Percentiles rank a stretch among this genome's conserved stretches.
Evolutionary conservation across 148 eudicot species (phyloP).

Genomic region (Dysphania ambrosioides): DNA sequence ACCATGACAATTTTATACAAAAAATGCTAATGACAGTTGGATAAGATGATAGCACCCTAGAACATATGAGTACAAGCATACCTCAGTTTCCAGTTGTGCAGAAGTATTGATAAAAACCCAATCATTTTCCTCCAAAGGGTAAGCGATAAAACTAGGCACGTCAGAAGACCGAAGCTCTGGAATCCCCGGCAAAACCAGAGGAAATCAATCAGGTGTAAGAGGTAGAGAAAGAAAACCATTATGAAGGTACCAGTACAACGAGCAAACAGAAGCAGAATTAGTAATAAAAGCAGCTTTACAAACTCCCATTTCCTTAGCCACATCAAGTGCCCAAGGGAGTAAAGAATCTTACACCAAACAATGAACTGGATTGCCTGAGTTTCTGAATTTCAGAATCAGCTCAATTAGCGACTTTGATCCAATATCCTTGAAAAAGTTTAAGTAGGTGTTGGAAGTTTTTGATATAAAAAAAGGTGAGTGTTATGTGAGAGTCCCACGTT

Average conservation of each 20-base stretch:
- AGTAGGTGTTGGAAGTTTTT: too few relatives aligned
- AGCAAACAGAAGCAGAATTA: conserved; percentile 39
- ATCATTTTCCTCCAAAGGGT: conserved; percentile 17
- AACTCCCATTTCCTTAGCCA: conserved; percentile 36
- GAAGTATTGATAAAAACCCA: conserved; percentile 27
- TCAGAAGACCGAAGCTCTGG: conserved; percentile 27
- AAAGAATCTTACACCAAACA: conserved; percentile 48
- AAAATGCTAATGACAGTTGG: neutral
- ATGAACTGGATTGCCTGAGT: conserved; percentile 23
- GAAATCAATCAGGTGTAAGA: conserved; percentile 19
- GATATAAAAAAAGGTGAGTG: too few relatives aligned
- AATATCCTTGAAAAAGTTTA: conserved; percentile 24
- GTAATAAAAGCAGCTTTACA: conserved; percentile 45
- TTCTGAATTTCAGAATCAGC: conserved; percentile 29
- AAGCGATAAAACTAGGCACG: conserved; percentile 31
- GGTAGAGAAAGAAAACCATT: conserved; percentile 33
- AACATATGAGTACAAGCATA: neutral
- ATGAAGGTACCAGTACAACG: conserved; percentile 33
- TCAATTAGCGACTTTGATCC: conserved; percentile 41
- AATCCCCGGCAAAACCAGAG: conserved; percentile 28
- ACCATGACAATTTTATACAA: neutral
- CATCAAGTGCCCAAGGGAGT: conserved; percentile 57
- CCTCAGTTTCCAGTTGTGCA: conserved; percentile 25
- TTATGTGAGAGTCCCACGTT: too few relatives aligned
- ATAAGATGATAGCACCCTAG: neutral